Evolutionary conservation across 2,329 filamentous ascomycete genomes (phyloP).

Genomic region (Tricladium varicosporioides): DNA sequence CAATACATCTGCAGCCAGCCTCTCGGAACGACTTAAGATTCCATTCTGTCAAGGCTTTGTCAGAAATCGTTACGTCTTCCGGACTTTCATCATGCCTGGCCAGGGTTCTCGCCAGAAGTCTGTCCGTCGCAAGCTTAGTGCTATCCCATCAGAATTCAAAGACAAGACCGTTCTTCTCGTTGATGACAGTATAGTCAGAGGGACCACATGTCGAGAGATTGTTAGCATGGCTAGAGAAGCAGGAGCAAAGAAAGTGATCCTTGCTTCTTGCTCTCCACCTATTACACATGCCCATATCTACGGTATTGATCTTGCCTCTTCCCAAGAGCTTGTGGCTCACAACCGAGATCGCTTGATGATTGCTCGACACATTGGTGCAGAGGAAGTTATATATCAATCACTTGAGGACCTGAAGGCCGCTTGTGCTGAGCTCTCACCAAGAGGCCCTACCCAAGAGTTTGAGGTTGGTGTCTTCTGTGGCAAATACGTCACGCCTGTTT

Average conservation of each 20-base stretch:
- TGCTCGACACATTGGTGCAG: conserved; percentile 67
- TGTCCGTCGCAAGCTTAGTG: conserved; percentile 84
- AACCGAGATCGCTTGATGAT: conserved; percentile 60
- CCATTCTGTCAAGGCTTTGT: conserved; percentile 81
- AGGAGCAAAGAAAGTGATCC: conserved; percentile 77
- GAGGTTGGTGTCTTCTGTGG: conserved; percentile 93
- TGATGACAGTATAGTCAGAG: conserved; percentile 87
- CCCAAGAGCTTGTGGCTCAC: conserved; percentile 69
- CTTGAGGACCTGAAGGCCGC: conserved; percentile 77
- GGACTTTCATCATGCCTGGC: conserved; percentile 84
- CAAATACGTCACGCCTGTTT: conserved; percentile 76
- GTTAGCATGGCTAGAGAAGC: conserved; percentile 82
- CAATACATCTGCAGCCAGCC: conserved; percentile 73
- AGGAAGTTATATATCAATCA: conserved; percentile 74
- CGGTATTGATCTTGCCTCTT: conserved; percentile 72
- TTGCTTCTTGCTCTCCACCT: conserved; percentile 78
- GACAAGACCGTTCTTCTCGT: conserved; percentile 79
- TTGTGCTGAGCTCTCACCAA: conserved; percentile 69
- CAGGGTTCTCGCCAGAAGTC: conserved; percentile 80
- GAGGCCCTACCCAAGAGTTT: conserved; percentile 62
- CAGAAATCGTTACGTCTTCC: conserved; percentile 86
- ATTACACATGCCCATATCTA: conserved; percentile 88
- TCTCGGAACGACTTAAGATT: conserved; percentile 73
- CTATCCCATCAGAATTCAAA: conserved; percentile 82
- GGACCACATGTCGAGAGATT: conserved; percentile 77